Evolutionary conservation across 2,329 filamentous ascomycete species (phyloP), one percentile per base, ranked within the genome.

Genomic region (Penicillium palitans): DNA sequence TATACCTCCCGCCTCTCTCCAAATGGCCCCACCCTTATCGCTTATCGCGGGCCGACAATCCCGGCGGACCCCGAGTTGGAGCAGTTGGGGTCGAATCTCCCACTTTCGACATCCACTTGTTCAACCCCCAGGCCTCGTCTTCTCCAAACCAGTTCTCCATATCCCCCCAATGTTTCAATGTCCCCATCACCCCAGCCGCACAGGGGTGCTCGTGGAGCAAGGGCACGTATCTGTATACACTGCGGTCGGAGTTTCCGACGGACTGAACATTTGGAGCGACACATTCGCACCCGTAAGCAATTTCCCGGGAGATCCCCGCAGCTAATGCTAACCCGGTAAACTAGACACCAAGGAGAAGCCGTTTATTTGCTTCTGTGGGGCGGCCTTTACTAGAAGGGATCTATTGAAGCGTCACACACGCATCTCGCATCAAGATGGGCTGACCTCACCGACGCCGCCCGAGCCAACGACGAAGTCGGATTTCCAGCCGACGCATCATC

Each of bases 271-370:
- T 65, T 74, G 47, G 71, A 74, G 68, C 70, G 71, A 35, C 71
- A 74, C 63, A 67, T 74, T 42, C 70, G 71, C 58, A 74, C 71
- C 31, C 71, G 71, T 74, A 68, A 65, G 70, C 52, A 45, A 57
- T 40, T 37, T 15, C 47, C 31, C 24, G 37, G 37, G 27, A 35
- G 2, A 35, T 6, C 47, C 54, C 39, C 41, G 40, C 50, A 42
- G 25, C 47, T 31, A 52, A 52, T 57, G 54, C 40, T 57, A 52
- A 46, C 31, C 13, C 15, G 13, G 31, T 19, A 40, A 31, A 52
- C 39, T 24, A 74, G 71, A 74, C 58, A 74, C 71, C 25, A 74
- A 74, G 49, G 71, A 74, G 59, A 74, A 74, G 51, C 71, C 71
- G 19, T 74, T 73, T 53, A 67, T 71, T 42, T 74, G 71, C 58